These are phyloP conservation scores for Rostrohypoxylon terebratum DNA, from an alignment of 495 filamentous ascomycete species.

Conservation along the genomic window DNA sequence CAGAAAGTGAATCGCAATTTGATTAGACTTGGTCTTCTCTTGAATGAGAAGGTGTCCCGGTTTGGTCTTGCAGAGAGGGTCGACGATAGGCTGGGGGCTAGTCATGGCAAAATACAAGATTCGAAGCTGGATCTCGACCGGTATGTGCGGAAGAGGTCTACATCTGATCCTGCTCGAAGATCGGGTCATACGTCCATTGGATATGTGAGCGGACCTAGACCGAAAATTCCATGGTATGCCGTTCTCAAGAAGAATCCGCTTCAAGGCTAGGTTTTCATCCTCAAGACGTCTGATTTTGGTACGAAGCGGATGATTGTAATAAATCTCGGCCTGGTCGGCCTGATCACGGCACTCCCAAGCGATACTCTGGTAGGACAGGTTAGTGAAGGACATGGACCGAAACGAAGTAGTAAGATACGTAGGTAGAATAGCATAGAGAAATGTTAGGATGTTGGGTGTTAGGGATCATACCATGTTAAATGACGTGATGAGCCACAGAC, in stretches of 20 bases:
- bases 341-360: conserved; percentile 59
- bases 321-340: conserved; percentile 55
- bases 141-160: conserved; percentile 52
- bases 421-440: no score
- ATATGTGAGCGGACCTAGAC: conserved; percentile 24
- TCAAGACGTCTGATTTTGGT: conserved; percentile 48
- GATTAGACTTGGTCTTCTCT: conserved; percentile 52
- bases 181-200: conserved; percentile 31
- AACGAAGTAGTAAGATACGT: not conserved
- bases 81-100: conserved; percentile 58
- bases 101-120: conserved; percentile 59
- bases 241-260: conserved; percentile 55
- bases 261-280: conserved; percentile 54
- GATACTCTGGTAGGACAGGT: conserved; percentile 31
- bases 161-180: conserved; percentile 26
- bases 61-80: conserved; percentile 57
- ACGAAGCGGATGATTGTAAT: conserved; percentile 56
- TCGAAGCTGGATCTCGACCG: conserved; percentile 58
- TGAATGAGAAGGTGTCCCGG: conserved; percentile 46
- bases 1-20: conserved; percentile 58
- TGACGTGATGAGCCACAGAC: conserved; percentile 13
- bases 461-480: conserved; percentile 33
- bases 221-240: conserved; percentile 52
- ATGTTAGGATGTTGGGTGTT: not conserved
- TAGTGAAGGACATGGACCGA: not conserved